phyloP scores from a whole-genome alignment of 768 basidiomycete genomes.

The Lentinula guzmanii region DNA sequence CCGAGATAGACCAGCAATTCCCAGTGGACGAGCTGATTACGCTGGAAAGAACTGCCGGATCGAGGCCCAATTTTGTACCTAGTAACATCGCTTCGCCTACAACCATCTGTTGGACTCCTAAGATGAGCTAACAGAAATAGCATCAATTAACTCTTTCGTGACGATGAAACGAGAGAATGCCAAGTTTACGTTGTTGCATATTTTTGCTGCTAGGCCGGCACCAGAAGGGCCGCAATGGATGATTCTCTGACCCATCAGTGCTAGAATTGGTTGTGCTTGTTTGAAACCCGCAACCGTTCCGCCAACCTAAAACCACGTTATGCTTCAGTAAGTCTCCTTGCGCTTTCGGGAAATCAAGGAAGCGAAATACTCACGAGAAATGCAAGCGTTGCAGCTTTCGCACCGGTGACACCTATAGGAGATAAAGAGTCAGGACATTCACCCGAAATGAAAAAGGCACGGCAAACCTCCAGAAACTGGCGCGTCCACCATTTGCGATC shows the following conservation, averaged over 20 bases:
- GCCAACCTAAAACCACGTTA: slow-evolving; percentile 28
- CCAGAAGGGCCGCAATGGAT: slow-evolving; percentile 83
- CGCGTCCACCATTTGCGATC: slow-evolving; percentile 83
- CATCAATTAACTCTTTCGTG: not conserved
- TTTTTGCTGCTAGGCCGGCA: slow-evolving; percentile 81
- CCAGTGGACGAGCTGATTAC: slow-evolving; percentile 87
- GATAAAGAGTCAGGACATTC: not conserved
- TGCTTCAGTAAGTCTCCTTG: not conserved
- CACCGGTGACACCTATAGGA: slow-evolving; percentile 70
- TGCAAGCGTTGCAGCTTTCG: slow-evolving; percentile 80
- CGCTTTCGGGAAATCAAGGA: not conserved
- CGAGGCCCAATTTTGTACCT: slow-evolving; percentile 75
- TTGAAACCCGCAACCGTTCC: slow-evolving; percentile 57
- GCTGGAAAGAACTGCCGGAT: slow-evolving; percentile 68
- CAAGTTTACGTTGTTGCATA: slow-evolving; percentile 73
- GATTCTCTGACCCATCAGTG: slow-evolving; percentile 74
- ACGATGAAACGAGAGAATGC: slow-evolving; percentile 7
- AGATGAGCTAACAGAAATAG: slow-evolving; percentile 38
- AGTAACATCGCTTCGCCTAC: slow-evolving; percentile 89
- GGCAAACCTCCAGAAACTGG: slow-evolving; percentile 84
- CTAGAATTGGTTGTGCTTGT: slow-evolving; percentile 52
- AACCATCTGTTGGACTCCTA: slow-evolving; percentile 78
- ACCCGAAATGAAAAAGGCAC: slow-evolving; percentile 6
- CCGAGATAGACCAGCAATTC: slow-evolving; percentile 75
- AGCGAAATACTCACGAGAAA: slow-evolving; percentile 58